phyloP scores from a whole-genome alignment of 2,329 filamentous ascomycete species.

The Pseudodiploospora longispora region DNA sequence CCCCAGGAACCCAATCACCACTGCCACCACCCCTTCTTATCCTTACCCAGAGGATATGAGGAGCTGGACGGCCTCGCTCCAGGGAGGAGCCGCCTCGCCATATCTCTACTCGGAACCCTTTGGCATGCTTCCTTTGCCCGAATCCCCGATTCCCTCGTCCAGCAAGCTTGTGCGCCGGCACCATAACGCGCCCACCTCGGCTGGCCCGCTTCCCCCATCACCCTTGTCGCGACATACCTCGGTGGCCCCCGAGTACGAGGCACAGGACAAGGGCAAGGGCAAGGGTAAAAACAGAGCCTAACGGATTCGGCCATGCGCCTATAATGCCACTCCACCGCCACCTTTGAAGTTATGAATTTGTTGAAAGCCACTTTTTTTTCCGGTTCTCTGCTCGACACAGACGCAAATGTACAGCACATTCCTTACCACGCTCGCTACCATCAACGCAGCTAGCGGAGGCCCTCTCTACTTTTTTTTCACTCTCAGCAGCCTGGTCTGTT shows the following conservation, averaged over 20 bases:
- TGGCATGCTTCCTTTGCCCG: slow-evolving; percentile 36
- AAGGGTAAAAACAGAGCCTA: slow-evolving; percentile 22
- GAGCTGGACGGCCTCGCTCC: slow-evolving; percentile 27
- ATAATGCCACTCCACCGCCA: neutral
- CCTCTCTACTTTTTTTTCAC: neutral
- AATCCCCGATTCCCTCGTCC: slow-evolving; percentile 33
- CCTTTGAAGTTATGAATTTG: slow-evolving; percentile 8
- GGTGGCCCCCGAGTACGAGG: slow-evolving; percentile 12
- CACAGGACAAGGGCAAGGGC: slow-evolving; percentile 20
- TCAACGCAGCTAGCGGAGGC: slow-evolving; percentile 2
- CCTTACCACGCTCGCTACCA: slow-evolving; percentile 28
- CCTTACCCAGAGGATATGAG: slow-evolving; percentile 35
- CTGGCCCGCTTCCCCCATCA: slow-evolving; percentile 26
- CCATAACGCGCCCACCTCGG: slow-evolving; percentile 27
- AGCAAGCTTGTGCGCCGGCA: slow-evolving; percentile 29
- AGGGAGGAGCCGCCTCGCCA: slow-evolving; percentile 32
- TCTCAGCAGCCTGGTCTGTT: slow-evolving; percentile 5
- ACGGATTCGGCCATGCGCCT: slow-evolving; percentile 12
- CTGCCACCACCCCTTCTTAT: slow-evolving; percentile 35
- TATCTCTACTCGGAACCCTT: slow-evolving; percentile 36
- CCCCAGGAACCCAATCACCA: slow-evolving; percentile 43
- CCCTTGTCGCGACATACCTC: slow-evolving; percentile 25
- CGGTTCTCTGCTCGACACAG: slow-evolving; percentile 16
- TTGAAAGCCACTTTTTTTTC: slow-evolving; percentile 12
- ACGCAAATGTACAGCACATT: slow-evolving; percentile 29